Percentiles rank a stretch among this genome's conserved stretches.
These are phyloP conservation scores for Ceratobasidium papillatum DNA, from an alignment of 1,284 basidiomycete species.

Conservation along the genomic window DNA sequence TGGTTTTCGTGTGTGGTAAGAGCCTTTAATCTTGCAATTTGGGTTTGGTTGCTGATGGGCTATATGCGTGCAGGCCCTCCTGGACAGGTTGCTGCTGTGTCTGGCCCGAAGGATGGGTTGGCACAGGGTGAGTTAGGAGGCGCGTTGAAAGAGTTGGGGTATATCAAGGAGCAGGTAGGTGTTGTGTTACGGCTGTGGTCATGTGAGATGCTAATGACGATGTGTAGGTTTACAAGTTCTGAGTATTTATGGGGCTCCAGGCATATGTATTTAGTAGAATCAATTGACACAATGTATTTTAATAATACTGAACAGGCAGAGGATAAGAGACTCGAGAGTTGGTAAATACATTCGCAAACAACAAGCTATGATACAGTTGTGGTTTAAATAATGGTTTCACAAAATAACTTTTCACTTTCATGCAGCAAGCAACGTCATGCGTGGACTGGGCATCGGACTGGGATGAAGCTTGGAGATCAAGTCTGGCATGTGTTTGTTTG, in stretches of 20 bases:
- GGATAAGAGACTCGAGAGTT: background rate
- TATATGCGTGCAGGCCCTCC: slow-evolving; percentile 70
- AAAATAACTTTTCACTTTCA: background rate
- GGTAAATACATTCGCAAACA: background rate
- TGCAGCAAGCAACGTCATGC: slow-evolving; percentile 3
- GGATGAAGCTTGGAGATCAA: slow-evolving; percentile 23
- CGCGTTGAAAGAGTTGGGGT: slow-evolving; percentile 86
- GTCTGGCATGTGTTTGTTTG: slow-evolving; percentile 27
- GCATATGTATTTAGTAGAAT: slow-evolving; percentile 15
- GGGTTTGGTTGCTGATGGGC: background rate
- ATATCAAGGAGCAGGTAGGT: slow-evolving; percentile 78
- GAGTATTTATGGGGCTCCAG: background rate
- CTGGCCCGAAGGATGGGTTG: slow-evolving; percentile 79
- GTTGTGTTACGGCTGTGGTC: background rate
- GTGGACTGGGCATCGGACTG: slow-evolving; percentile 25
- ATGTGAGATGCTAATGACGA: background rate
- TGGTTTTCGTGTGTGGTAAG: slow-evolving; percentile 88
- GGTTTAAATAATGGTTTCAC: background rate
- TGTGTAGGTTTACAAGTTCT: slow-evolving; percentile 43
- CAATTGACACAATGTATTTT: slow-evolving; percentile 8
- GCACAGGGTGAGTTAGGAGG: slow-evolving; percentile 89
- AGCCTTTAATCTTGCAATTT: slow-evolving; percentile 6
- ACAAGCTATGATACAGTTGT: background rate
- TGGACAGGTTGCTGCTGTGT: slow-evolving; percentile 78
- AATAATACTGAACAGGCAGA: background rate